phyloP scores from a whole-genome alignment of 345 rosid species.

The Salix viminalis region DNA sequence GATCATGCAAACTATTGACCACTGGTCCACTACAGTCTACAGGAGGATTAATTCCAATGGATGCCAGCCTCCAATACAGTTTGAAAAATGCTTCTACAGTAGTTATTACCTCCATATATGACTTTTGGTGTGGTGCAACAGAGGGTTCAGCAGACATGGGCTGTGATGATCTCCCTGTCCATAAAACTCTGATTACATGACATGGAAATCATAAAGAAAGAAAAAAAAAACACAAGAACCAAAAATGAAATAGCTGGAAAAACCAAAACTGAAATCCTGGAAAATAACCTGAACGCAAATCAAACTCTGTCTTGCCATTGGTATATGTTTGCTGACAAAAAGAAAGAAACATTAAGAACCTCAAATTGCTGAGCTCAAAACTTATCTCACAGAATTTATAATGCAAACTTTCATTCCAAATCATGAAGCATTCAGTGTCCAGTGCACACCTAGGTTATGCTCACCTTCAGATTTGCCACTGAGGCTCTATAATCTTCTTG shows the following conservation, averaged over 20 bases:
- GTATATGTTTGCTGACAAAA: slow-evolving; percentile 43
- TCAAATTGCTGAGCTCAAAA: slow-evolving; percentile 7
- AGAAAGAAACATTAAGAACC: slow-evolving; percentile 13
- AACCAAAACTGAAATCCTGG: not conserved
- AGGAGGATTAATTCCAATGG: not conserved
- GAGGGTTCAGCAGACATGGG: slow-evolving; percentile 53
- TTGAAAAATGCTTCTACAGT: not conserved
- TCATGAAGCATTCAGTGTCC: not conserved
- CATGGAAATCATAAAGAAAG: slow-evolving; percentile 5
- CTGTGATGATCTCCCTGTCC: slow-evolving; percentile 72
- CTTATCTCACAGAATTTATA: slow-evolving; percentile 7
- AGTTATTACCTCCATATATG: slow-evolving; percentile 77
- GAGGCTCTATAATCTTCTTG: slow-evolving; percentile 45
- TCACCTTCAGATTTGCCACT: slow-evolving; percentile 50
- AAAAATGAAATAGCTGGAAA: slow-evolving; percentile 10
- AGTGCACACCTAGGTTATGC: slow-evolving; percentile 16
- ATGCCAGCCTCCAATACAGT: not conserved
- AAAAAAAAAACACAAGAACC: slow-evolving; percentile 6
- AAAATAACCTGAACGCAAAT: slow-evolving; percentile 60
- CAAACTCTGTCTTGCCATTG: slow-evolving; percentile 57
- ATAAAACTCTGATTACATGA: slow-evolving; percentile 22
- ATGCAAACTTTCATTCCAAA: slow-evolving; percentile 4
- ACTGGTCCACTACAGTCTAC: not conserved
- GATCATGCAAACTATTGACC: not conserved
- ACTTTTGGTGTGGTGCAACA: slow-evolving; percentile 72